Conservation (phyloP, 2,329 filamentous ascomycete genomes). For the Huntiella moniliformis region DNA sequence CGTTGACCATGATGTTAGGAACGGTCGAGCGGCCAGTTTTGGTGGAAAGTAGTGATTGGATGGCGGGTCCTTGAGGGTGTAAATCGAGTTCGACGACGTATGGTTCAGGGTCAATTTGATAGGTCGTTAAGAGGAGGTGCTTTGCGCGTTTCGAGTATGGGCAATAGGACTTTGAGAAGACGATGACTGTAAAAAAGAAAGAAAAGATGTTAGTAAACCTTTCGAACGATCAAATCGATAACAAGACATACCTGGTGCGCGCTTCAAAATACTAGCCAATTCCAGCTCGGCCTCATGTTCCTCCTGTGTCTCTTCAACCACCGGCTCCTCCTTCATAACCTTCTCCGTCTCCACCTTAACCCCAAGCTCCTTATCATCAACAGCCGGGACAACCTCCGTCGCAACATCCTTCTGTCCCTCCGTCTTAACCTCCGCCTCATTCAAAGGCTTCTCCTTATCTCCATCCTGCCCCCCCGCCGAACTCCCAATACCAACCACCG, state of each 20-base stretch:
- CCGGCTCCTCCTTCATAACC: constrained; percentile 18
- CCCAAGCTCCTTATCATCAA: constrained; percentile 38
- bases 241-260: constrained; percentile 52
- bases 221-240: constrained; percentile 5
- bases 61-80: constrained; percentile 50
- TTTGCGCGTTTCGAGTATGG: constrained; percentile 75
- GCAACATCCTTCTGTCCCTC: constrained; percentile 16
- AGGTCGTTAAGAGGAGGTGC: constrained; percentile 62
- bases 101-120: constrained; percentile 63
- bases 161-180: constrained; percentile 93
- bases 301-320: constrained; percentile 30
- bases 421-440: constrained; percentile 25
- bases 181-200: constrained; percentile 45
- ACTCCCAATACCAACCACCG: constrained; percentile 40
- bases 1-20: constrained; percentile 78
- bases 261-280: constrained; percentile 63
- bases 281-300: constrained; percentile 49
- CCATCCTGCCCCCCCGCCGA: constrained; percentile 35
- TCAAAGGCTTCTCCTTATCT: constrained; percentile 19
- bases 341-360: constrained; percentile 4
- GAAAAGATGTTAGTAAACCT: constrained; percentile 1
- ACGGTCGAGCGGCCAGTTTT: constrained; percentile 72
- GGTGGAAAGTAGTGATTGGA: constrained; percentile 54
- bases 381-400: constrained; percentile 18
- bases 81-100: constrained; percentile 81